These are phyloP conservation scores for Ophiostoma sp. DNA, from an alignment of 2,329 filamentous ascomycete genomes.

Conservation along the genomic window DNA sequence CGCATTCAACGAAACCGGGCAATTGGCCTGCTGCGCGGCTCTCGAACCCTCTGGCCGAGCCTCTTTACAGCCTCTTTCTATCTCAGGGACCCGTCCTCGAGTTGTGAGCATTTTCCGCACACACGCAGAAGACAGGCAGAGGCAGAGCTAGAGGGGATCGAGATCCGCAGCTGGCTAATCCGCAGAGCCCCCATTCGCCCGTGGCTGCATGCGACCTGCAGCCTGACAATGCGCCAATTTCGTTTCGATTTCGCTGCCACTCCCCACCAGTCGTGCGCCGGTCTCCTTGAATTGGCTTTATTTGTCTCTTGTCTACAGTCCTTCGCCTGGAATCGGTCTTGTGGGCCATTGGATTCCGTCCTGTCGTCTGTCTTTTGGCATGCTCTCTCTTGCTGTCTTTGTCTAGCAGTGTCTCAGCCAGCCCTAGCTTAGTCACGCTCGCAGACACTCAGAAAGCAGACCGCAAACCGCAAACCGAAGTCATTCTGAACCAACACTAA, in stretches of 20 bases:
- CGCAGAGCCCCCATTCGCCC: neutral
- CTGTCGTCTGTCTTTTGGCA: neutral
- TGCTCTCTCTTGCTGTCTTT: neutral
- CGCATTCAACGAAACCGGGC: neutral
- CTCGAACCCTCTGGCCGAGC: neutral
- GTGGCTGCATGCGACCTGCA: conserved; percentile 6
- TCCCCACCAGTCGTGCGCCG: neutral
- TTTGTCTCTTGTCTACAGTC: neutral
- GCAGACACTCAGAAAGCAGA: neutral
- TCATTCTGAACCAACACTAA: neutral
- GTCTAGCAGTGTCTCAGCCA: neutral
- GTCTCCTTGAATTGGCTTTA: neutral
- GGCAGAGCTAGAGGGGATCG: neutral
- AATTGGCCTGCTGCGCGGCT: neutral
- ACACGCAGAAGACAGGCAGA: neutral
- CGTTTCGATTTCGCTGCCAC: neutral
- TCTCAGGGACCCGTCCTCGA: neutral
- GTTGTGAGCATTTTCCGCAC: conserved; percentile 6
- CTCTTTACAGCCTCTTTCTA: neutral
- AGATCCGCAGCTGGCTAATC: conserved; percentile 13
- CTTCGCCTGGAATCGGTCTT: neutral
- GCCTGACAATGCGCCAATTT: conserved; percentile 7
- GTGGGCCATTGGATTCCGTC: neutral
- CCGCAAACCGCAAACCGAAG: neutral
- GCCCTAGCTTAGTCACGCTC: too few species aligned